Base-by-base conservation (phyloP, 1,284 basidiomycete genomes). In the Malassezia globosa region DNA sequence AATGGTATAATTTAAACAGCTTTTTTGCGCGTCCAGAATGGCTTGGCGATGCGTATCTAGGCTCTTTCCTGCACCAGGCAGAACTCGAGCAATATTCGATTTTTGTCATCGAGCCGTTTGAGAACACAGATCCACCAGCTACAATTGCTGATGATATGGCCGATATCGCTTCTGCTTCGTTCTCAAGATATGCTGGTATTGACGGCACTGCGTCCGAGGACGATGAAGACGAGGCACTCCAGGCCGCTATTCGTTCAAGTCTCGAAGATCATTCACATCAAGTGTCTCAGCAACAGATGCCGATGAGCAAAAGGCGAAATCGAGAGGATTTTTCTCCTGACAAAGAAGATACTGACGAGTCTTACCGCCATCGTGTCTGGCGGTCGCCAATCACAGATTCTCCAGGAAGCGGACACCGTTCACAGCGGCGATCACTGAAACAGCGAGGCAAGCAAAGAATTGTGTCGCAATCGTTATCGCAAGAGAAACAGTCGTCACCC, bases 71-170 rank as follows among this genome's bases (percentile, higher is more conserved):
- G 14, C 56, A 66, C n/a, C 54, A 60, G 23, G 54, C 60, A 6
- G 62, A 66, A 41, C 48, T 43, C 1, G 67, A 69, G 33, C 60
- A 63, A 0, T 70, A 70, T 40, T 58, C 67, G 16, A 56, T 70
- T 23, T 70, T 69, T 58, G 63, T 60, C 16, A 56, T 66, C 7
- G 43, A 51, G 25, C 49, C 24, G 2, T 24, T 41, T 1, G 38
- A 21, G 7, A 44, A 19, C 18, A 14, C 24, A 1, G 23, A 4
- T 2, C 49, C 49, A 24, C 35, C 26, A 2, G 33, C 43, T 6
- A 45, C 21, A 14, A 42, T 46, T 24, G 37, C 38, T 2, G 43
- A 54, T 23, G 47, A 43, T 18, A 14, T 46, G 8, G 49, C 43
- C 2, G 37, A 37, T 22, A 29, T 13, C n/a, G 11, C 10, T 37